Evolutionary conservation across 768 basidiomycete species (phyloP).

Genomic region (Xerocomus spinulosus): DNA sequence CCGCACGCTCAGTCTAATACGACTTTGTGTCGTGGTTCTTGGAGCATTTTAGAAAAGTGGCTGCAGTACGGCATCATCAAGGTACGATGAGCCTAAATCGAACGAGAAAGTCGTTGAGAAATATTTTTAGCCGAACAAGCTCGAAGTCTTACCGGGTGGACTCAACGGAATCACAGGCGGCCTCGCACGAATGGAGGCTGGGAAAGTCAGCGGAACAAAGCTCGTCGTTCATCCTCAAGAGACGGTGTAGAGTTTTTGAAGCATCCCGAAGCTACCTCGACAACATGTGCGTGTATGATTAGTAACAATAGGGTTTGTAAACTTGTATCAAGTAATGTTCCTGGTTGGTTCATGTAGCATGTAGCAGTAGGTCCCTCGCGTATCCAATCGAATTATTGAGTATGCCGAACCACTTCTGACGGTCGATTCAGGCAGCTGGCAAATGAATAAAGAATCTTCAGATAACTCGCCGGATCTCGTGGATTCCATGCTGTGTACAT

Average conservation of each 20-base stretch:
- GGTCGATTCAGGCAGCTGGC: too few relatives aligned
- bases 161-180: conserved; percentile 35
- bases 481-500: background rate
- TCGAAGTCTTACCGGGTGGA: conserved; percentile 41
- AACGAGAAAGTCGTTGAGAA: background rate
- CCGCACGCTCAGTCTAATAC: conserved; percentile 20
- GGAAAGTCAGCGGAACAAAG: conserved; percentile 42
- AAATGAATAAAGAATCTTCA: too few relatives aligned
- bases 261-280: background rate
- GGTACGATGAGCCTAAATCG: conserved; percentile 6
- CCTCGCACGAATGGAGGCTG: conserved; percentile 32
- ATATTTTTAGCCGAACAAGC: conserved; percentile 33
- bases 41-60: conserved; percentile 24
- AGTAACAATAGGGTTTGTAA: background rate
- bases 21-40: conserved; percentile 11
- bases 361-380: conserved; percentile 1
- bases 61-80: conserved; percentile 24
- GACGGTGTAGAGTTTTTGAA: conserved; percentile 16
- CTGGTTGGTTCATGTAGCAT: background rate
- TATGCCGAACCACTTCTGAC: background rate
- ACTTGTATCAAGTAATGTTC: background rate
- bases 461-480: background rate
- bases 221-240: conserved; percentile 41
- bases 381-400: conserved; percentile 3
- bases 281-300: conserved; percentile 19